Base-by-base conservation (phyloP, 305 asterid species). In the Coffea humblotiana region DNA sequence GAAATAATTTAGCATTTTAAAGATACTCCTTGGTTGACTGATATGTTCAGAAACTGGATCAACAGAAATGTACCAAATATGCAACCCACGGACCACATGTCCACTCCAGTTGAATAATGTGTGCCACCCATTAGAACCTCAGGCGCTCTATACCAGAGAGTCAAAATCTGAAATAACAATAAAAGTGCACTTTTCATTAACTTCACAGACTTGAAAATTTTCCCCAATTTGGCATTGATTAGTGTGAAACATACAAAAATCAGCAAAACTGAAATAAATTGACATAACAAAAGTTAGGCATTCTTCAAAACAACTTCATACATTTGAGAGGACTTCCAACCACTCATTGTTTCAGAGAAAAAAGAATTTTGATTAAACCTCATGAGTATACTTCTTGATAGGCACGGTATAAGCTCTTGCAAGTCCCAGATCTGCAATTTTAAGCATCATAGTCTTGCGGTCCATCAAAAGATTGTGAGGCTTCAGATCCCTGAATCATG, bases 121-220 rank as follows among this genome's bases (percentile, higher is more conserved):
- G 98, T 93, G 18, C 97, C 93, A 65, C 99, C 99, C 88, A 96
- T 82, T 67, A 94, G 98, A 75, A 96, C 98, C 88, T 96, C 99
- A 74, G 99, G 99, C 82, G 99, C 99, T 85, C 99, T 91, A 71
- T 96, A 94, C 99, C 99, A 96, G 35, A 96, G 95, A 75, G 99
- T 96, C 88, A 96, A 86, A 82, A 96, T 96, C 99, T 96, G 93
- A 79, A 76, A 80, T 0, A 4, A 2, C 72, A 29, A 66, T 43
- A 60, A 40, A 6, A 27, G 15, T 52, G n/a, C 60, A 71, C 11
- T 47, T 0, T 14, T 23, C 73, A 48, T 18, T 15, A 77, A 67
- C 35, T 23, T 71, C 29, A 35, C 10, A 23, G 13, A 60, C 27
- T 64, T 77, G 63, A 18, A 77, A 5, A 27, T 6, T 43, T 18